These are phyloP conservation scores for Capsella bursapastoris DNA, from an alignment of 345 rosid genomes.

Conservation along the genomic window DNA sequence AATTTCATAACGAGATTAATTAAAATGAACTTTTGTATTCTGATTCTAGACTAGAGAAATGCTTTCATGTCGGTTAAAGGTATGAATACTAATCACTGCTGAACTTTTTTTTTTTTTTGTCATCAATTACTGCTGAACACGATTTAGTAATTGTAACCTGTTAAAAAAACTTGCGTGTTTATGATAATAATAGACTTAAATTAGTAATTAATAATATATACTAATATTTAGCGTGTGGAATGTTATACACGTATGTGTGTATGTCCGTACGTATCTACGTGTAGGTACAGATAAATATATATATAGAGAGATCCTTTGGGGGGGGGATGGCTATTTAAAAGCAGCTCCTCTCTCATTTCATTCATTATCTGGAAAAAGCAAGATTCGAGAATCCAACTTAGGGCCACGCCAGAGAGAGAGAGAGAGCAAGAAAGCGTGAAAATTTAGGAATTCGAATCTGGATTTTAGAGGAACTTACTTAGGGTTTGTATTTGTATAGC, in stretches of 20 bases:
- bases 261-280: constrained; percentile 42
- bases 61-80: constrained; percentile 15
- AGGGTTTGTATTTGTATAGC: constrained; percentile 31
- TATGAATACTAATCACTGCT: constrained; percentile 14
- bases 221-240: background rate
- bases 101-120: too few species aligned
- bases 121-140: constrained; percentile 16
- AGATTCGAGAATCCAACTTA: constrained; percentile 13
- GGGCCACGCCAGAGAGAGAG: constrained; percentile 27
- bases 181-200: background rate
- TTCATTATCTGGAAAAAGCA: constrained; percentile 7
- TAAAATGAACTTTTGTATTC: too few species aligned
- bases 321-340: constrained; percentile 27
- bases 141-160: background rate
- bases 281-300: constrained; percentile 23
- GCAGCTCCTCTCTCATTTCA: constrained; percentile 11
- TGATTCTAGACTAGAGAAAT: background rate
- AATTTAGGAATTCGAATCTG: constrained; percentile 17
- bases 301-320: constrained; percentile 26
- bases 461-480: constrained; percentile 23
- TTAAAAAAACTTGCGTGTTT: background rate
- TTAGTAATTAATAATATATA: background rate
- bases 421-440: constrained; percentile 4
- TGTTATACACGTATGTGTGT: background rate
- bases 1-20: too few species aligned